Conservation (phyloP, 2,329 filamentous ascomycete species). For the Penicillium freii region DNA sequence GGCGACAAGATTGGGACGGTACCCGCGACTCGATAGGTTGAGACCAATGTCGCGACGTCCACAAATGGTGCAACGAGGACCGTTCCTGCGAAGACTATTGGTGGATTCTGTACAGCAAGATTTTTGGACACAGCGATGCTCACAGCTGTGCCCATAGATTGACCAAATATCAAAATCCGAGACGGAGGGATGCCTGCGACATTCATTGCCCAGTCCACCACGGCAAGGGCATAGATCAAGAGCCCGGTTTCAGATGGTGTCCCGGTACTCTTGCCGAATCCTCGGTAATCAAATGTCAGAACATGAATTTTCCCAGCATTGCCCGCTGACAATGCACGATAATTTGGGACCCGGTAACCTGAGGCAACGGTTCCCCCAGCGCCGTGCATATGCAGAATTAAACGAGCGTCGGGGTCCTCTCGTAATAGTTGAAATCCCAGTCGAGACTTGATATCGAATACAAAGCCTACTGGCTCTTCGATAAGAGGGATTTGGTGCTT, state of each 20-base stretch:
- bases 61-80: constrained; percentile 59
- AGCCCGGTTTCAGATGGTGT: constrained; percentile 57
- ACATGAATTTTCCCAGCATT: constrained; percentile 56
- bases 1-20: constrained; percentile 56
- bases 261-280: constrained; percentile 57
- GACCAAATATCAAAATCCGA: constrained; percentile 59
- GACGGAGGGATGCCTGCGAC: constrained; percentile 53
- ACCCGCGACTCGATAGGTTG: constrained; percentile 58
- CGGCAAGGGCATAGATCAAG: constrained; percentile 52
- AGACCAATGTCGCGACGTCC: constrained; percentile 53
- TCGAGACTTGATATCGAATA: constrained; percentile 36
- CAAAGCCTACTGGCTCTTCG: constrained; percentile 39
- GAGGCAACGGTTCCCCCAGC: constrained; percentile 7
- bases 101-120: constrained; percentile 42
- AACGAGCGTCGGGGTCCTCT: constrained; percentile 22
- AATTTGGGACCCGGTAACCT: constrained; percentile 10
- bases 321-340: constrained; percentile 10
- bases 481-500: constrained; percentile 43
- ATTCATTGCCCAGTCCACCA: constrained; percentile 56
- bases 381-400: constrained; percentile 3
- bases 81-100: constrained; percentile 53
- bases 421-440: constrained; percentile 47
- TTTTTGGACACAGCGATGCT: constrained; percentile 47
- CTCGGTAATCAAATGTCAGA: constrained; percentile 52
- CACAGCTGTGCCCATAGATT: constrained; percentile 60